These are phyloP conservation scores for Backusella macrospora DNA, from an alignment of 192 early-diverging fungal genomes.

Conservation along the genomic window DNA sequence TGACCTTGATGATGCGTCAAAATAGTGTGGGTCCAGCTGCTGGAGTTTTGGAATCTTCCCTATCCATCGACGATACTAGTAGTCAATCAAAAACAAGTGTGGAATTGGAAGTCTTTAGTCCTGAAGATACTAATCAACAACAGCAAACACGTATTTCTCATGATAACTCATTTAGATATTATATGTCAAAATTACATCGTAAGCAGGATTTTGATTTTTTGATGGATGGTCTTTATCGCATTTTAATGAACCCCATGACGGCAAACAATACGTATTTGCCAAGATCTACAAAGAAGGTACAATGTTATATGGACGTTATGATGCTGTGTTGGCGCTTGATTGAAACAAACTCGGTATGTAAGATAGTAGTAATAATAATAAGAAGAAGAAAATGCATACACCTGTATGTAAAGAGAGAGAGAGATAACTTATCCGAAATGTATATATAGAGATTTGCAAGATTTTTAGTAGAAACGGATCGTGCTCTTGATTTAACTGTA, in stretches of 20 bases:
- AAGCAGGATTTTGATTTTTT: constrained; percentile 84
- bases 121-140: constrained; percentile 6
- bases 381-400: neutral
- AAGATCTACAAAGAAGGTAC: constrained; percentile 71
- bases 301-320: constrained; percentile 65
- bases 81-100: neutral
- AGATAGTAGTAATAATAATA: neutral
- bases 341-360: constrained; percentile 73
- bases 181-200: constrained; percentile 81
- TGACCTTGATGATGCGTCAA: constrained; percentile 23
- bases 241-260: constrained; percentile 82
- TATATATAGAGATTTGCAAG: constrained; percentile 59
- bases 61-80: neutral
- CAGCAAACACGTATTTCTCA: neutral
- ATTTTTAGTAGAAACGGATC: constrained; percentile 62
- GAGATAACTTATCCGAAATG: neutral
- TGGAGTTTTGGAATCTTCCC: neutral
- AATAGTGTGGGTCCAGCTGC: constrained; percentile 15
- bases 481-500: constrained; percentile 62
- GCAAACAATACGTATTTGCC: constrained; percentile 76
- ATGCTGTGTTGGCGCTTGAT: constrained; percentile 88
- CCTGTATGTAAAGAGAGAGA: neutral
- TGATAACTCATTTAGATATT: constrained; percentile 79
- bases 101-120: constrained; percentile 7
- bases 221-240: constrained; percentile 73